Evolutionary conservation across 169 alveolate genomes (phyloP), one percentile per base, ranked within the genome.

Genomic region (Perkinsus chesapeaki): DNA sequence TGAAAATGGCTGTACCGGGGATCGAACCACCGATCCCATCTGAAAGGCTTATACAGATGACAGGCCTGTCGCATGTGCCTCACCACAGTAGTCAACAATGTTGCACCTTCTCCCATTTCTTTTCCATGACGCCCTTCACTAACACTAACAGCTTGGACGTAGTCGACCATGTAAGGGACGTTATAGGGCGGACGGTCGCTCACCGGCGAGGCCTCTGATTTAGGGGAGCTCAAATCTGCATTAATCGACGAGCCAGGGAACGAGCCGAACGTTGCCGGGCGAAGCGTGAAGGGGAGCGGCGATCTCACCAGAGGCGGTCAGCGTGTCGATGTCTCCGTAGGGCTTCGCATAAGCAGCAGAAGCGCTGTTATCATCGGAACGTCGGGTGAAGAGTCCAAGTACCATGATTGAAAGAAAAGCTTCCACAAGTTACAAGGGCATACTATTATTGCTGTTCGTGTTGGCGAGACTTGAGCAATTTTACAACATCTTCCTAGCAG

Each of bases 131-230:
- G 82, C 12, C 82, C 82, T 34, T 60, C 82, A 1, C 37, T 20
- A 34, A 60, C 82, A 23, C 27, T 16, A 60, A 23, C 82, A 1
- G 23, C 27, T 34, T 60, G 82, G 82, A 60, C 82, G 82, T 60
- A 60, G 82, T 60, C 82, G 7, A 60, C 82, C 0, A 34, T 20
- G 82, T 60, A 60, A 23, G 82, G 82, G 82, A 7, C 3, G 82
- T 27, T 34, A 43, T 5, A 16, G 23, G 60, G 60, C 31, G 12
- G 82, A 16, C 82, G 23, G 23, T 7, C 12, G 82, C 82, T 7
- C 82, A 60, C 82, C 82, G 82, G 82, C 31, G 82, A 60, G 82
- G 82, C 82, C 82, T 60, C 82, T 60, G 82, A 60, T 60, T 60
- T 60, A 34, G 82, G 82, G 12, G 82, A 60, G 31, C 82, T 60